phyloP scores from a whole-genome alignment of 139 green algal species.

The Auxenochlorella pyrenoidosa region DNA sequence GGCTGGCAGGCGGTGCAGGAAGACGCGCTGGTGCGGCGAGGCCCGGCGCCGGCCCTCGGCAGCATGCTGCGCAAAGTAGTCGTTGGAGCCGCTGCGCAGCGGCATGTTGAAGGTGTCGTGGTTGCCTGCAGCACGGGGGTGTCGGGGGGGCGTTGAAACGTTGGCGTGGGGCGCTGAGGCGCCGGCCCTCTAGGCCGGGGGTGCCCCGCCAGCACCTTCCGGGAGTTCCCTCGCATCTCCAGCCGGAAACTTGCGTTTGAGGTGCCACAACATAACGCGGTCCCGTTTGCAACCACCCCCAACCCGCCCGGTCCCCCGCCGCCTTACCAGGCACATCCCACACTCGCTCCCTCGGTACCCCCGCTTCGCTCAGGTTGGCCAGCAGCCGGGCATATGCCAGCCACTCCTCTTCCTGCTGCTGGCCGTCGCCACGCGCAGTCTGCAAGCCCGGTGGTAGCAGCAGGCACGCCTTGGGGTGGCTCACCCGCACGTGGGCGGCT shows the following conservation, averaged over 20 bases:
- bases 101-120: constrained; percentile 78
- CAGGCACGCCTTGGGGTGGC: neutral
- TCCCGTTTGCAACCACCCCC: no score
- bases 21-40: constrained; percentile 30
- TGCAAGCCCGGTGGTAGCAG: neutral
- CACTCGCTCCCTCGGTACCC: neutral
- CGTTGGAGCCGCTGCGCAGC: constrained; percentile 40
- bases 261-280: no score
- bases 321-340: neutral
- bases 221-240: no score
- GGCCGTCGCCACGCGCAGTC: constrained; percentile 33
- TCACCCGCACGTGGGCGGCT: neutral
- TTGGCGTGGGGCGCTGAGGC: no score
- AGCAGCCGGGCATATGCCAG: constrained; percentile 35
- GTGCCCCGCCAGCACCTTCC: no score
- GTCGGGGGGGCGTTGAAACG: no score
- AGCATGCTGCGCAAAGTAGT: constrained; percentile 55
- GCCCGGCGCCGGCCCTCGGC: constrained; percentile 44
- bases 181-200: no score
- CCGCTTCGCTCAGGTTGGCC: constrained; percentile 23
- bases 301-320: no score
- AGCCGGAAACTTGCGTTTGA: no score
- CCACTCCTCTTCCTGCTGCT: constrained; percentile 65
- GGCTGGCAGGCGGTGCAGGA: constrained; percentile 20
- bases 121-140: constrained; percentile 64